Evolutionary conservation across 2,329 filamentous ascomycete species (phyloP).

Genomic region (Keithomyces neogunnii): DNA sequence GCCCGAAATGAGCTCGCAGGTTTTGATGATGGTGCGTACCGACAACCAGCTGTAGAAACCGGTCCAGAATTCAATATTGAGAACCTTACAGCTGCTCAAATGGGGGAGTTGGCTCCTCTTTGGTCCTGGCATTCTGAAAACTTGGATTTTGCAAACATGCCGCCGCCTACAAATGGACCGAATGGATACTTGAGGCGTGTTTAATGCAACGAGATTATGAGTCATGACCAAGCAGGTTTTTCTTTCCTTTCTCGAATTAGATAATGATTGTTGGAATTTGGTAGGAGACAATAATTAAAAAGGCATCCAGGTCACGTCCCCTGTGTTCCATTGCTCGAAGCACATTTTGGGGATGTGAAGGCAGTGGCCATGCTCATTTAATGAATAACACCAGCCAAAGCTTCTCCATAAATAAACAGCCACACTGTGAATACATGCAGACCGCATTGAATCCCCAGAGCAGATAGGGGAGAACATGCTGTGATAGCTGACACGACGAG

Average conservation of each 20-base stretch:
- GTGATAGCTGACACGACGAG: no score
- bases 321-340: no score
- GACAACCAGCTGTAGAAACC: neutral
- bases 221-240: neutral
- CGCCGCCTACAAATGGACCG: neutral
- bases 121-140: conserved; percentile 17
- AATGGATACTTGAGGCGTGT: neutral
- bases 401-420: no score
- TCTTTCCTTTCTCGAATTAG: neutral
- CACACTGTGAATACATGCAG: no score
- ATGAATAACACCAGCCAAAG: no score
- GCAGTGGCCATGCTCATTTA: no score
- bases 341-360: no score
- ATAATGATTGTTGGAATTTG: neutral
- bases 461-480: no score
- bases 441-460: no score
- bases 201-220: neutral
- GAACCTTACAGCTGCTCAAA: conserved; percentile 13
- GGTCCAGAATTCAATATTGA: conserved; percentile 11
- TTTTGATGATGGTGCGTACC: neutral
- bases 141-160: conserved; percentile 8
- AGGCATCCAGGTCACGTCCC: no score
- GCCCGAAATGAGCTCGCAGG: neutral
- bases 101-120: conserved; percentile 14
- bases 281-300: neutral